Evolutionary conservation across 306 rosid species (phyloP).

Genomic region (Trifolium pratense): DNA sequence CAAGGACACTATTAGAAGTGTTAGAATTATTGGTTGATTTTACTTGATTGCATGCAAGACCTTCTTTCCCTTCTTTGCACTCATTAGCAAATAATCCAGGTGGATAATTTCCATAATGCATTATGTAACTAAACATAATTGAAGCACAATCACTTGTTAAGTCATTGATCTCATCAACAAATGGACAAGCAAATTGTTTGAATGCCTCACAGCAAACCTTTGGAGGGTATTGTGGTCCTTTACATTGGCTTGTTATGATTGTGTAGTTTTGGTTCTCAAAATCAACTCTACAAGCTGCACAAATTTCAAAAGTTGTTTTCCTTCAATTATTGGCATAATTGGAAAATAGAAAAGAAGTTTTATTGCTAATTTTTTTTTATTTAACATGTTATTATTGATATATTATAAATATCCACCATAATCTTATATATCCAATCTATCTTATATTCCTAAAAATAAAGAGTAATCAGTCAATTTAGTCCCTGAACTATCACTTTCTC

Average conservation of each 20-base stretch:
- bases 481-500: too few relatives aligned
- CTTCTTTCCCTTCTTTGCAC: slow-evolving; percentile 68
- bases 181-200: slow-evolving; percentile 85
- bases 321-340: too few relatives aligned
- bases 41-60: slow-evolving; percentile 58
- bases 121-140: slow-evolving; percentile 93
- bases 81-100: slow-evolving; percentile 81
- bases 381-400: too few relatives aligned
- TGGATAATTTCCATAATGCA: slow-evolving; percentile 82
- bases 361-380: too few relatives aligned
- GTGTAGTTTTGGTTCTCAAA: slow-evolving; percentile 82
- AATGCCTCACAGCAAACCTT: slow-evolving; percentile 70
- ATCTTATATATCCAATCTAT: too few relatives aligned
- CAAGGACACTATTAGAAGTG: slow-evolving; percentile 14
- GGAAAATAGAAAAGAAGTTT: too few relatives aligned
- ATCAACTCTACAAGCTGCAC: slow-evolving; percentile 64
- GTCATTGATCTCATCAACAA: slow-evolving; percentile 50
- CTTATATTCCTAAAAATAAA: too few relatives aligned
- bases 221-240: slow-evolving; percentile 82
- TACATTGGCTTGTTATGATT: slow-evolving; percentile 82
- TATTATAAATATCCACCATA: too few relatives aligned
- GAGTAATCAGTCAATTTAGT: too few relatives aligned
- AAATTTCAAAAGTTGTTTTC: too few relatives aligned
- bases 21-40: neutral
- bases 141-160: slow-evolving; percentile 57